Conservation (phyloP, 1,284 basidiomycete genomes). For the Ganoderma lucidum region DNA sequence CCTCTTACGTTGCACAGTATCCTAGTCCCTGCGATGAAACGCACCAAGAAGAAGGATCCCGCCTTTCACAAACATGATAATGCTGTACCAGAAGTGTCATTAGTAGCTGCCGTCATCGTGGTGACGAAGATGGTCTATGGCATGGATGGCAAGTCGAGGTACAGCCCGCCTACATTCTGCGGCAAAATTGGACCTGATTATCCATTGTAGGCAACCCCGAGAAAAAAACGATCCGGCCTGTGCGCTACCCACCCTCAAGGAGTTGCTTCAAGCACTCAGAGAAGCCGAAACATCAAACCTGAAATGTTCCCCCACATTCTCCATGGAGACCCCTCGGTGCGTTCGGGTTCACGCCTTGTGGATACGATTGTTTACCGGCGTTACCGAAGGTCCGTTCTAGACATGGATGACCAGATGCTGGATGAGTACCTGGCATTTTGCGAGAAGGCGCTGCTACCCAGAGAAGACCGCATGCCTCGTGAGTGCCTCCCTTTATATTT, state of each 20-base stretch:
- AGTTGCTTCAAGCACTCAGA: constrained; percentile 59
- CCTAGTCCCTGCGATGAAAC: constrained; percentile 54
- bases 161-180: background rate
- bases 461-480: constrained; percentile 32
- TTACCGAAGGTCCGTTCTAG: constrained; percentile 57
- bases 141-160: constrained; percentile 76
- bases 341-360: background rate
- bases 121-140: constrained; percentile 88
- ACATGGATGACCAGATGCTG: constrained; percentile 59
- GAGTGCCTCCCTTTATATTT: constrained; percentile 9
- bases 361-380: background rate
- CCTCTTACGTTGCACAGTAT: constrained; percentile 66
- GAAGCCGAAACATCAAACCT: constrained; percentile 45
- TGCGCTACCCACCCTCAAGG: constrained; percentile 63
- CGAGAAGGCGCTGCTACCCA: constrained; percentile 58
- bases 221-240: constrained; percentile 64
- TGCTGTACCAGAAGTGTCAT: constrained; percentile 78
- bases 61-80: constrained; percentile 63
- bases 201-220: constrained; percentile 43
- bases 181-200: background rate
- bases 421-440: constrained; percentile 78
- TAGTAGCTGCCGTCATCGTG: constrained; percentile 72
- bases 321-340: constrained; percentile 18
- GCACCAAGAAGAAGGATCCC: constrained; percentile 49
- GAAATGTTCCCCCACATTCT: constrained; percentile 21